phyloP scores from a whole-genome alignment of 495 filamentous ascomycete species.

The Aspergillus haitiensis region DNA sequence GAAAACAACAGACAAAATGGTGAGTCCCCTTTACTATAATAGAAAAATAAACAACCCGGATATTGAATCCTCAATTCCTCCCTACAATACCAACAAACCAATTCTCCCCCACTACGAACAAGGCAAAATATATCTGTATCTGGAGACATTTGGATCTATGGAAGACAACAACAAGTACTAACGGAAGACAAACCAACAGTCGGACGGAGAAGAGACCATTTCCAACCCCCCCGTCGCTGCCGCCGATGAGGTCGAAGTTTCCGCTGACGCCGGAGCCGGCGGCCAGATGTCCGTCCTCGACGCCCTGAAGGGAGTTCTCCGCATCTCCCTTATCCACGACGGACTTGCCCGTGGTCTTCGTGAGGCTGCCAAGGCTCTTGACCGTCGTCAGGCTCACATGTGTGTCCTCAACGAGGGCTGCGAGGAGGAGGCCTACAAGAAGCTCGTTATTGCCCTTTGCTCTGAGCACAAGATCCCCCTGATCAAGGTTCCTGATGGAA shows the following conservation, averaged over 20 bases:
- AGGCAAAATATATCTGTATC: too few species aligned
- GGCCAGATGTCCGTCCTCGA: slow-evolving; percentile 98
- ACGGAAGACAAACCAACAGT: slow-evolving; percentile 41
- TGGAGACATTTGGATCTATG: neutral
- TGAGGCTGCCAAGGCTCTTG: slow-evolving; percentile 95
- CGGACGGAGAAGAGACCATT: slow-evolving; percentile 86
- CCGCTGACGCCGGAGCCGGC: slow-evolving; percentile 75
- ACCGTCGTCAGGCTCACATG: slow-evolving; percentile 98
- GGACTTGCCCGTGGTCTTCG: slow-evolving; percentile 97
- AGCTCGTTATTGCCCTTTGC: slow-evolving; percentile 97
- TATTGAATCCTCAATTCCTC: neutral
- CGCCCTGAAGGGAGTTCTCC: slow-evolving; percentile 93
- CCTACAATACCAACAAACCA: neutral
- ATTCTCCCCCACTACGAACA: neutral
- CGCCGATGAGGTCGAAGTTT: slow-evolving; percentile 88
- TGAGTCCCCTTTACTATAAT: slow-evolving; percentile 23
- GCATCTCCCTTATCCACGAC: slow-evolving; percentile 98
- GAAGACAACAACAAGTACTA: slow-evolving; percentile 17
- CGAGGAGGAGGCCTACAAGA: slow-evolving; percentile 99
- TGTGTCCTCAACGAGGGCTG: slow-evolving; percentile 98
- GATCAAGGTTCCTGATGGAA: slow-evolving; percentile 99
- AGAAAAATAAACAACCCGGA: neutral
- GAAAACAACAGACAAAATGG: slow-evolving; percentile 43
- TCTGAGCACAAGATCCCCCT: slow-evolving; percentile 98
- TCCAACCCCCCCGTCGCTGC: slow-evolving; percentile 65